phyloP scores from a whole-genome alignment of 208 protist genomes.

The Leishmania gerbilli region DNA sequence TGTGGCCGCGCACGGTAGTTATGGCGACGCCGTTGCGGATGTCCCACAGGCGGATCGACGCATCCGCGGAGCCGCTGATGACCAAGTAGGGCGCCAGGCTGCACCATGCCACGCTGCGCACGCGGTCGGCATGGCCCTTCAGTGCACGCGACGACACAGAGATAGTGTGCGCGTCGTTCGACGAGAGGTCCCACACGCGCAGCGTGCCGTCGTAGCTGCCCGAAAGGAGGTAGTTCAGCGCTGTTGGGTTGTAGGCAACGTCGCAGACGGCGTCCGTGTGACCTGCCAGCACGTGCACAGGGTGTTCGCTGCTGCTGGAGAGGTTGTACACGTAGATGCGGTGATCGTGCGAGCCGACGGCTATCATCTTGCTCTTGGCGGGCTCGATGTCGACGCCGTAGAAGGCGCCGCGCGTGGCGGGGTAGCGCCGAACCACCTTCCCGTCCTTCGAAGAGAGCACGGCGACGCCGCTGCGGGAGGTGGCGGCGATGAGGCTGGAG shows the following conservation, averaged over 20 bases:
- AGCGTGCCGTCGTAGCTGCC: conserved; percentile 89
- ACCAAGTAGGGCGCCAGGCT: conserved; percentile 82
- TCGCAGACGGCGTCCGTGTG: conserved; percentile 82
- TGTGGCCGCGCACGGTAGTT: conserved; percentile 76
- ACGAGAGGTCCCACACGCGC: conserved; percentile 89
- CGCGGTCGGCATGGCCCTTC: conserved; percentile 77
- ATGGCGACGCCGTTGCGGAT: conserved; percentile 69
- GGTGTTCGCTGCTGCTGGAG: conserved; percentile 43
- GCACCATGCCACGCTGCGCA: conserved; percentile 84
- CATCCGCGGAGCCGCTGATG: conserved; percentile 80
- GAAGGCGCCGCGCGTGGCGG: conserved; percentile 39
- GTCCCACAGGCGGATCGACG: conserved; percentile 92
- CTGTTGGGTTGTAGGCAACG: conserved; percentile 76
- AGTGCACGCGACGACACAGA: conserved; percentile 67
- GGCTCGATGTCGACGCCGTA: conserved; percentile 80
- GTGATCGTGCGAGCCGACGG: conserved; percentile 86
- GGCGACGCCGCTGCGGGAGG: conserved; percentile 56
- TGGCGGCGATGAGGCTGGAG: conserved; percentile 55
- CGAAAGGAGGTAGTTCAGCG: conserved; percentile 76
- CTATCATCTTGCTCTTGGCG: conserved; percentile 59
- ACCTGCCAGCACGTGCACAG: conserved; percentile 59
- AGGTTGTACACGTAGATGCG: conserved; percentile 81
- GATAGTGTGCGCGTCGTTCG: conserved; percentile 63
- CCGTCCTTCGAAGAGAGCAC: conserved; percentile 74
- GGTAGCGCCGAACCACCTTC: conserved; percentile 71